Evolutionary conservation across 768 basidiomycete genomes (phyloP).

Genomic region (Suillus americanus): DNA sequence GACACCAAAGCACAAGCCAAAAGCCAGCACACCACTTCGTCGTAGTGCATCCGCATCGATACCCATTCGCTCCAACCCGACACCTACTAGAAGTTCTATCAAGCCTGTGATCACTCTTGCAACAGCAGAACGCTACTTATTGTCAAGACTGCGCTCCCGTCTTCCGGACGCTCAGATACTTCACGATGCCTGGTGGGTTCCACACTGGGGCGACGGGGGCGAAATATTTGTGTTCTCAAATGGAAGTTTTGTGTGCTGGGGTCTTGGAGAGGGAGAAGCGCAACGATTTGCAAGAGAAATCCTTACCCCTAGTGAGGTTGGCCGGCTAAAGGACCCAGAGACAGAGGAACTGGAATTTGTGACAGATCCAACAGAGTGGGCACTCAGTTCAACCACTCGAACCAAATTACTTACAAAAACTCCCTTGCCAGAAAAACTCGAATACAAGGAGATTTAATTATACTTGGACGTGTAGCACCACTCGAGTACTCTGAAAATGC

Average conservation of each 20-base stretch:
- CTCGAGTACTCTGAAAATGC: conserved; percentile 52
- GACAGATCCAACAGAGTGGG: conserved; percentile 85
- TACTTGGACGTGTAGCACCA: conserved; percentile 70
- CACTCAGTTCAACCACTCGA: neutral
- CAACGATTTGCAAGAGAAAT: conserved; percentile 64
- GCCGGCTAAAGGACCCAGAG: conserved; percentile 65
- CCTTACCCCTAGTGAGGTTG: conserved; percentile 61
- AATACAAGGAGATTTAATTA: conserved; percentile 88
- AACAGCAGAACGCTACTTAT: conserved; percentile 78
- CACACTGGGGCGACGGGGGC: conserved; percentile 68
- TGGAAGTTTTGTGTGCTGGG: conserved; percentile 91
- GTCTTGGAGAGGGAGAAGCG: conserved; percentile 74
- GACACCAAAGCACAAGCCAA: conserved; percentile 65
- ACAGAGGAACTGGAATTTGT: conserved; percentile 93
- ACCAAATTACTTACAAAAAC: neutral
- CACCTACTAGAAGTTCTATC: conserved; percentile 80
- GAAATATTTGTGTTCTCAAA: conserved; percentile 89
- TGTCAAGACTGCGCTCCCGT: conserved; percentile 58
- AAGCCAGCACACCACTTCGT: conserved; percentile 75
- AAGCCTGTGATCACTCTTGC: conserved; percentile 77
- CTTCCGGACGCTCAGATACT: conserved; percentile 60
- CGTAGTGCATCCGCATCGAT: conserved; percentile 84
- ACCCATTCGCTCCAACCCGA: conserved; percentile 83
- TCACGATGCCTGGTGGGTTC: conserved; percentile 81
- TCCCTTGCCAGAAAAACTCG: conserved; percentile 64